A percentile compares a stretch with the other conserved stretches of the same genome.
These are phyloP conservation scores for Colletotrichum paranaense DNA, from an alignment of 2,329 filamentous ascomycete species.

Conservation along the genomic window DNA sequence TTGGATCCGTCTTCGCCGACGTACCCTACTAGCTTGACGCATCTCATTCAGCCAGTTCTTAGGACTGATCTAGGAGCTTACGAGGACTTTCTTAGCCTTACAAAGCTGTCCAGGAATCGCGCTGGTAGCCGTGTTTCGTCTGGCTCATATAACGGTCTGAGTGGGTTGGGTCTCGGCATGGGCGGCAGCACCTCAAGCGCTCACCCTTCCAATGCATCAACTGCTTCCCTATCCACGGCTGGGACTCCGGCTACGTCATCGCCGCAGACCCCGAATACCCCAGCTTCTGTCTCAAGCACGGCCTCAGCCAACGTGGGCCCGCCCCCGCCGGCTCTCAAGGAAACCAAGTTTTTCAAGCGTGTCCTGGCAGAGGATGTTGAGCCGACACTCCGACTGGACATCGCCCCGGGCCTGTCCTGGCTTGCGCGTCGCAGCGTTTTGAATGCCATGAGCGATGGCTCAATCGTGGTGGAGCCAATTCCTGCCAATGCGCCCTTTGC, in stretches of 20 bases:
- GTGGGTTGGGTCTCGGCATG: conserved; percentile 56
- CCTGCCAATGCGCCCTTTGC: conserved; percentile 67
- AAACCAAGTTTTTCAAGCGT: conserved; percentile 94
- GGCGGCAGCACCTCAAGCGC: conserved; percentile 59
- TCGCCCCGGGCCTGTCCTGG: conserved; percentile 92
- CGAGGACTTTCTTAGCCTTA: conserved; percentile 84
- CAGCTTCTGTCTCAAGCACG: conserved; percentile 62
- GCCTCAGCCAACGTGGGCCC: conserved; percentile 49
- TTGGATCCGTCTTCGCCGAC: conserved; percentile 62
- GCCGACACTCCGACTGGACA: conserved; percentile 89
- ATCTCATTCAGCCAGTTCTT: conserved; percentile 85
- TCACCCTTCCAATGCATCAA: conserved; percentile 68
- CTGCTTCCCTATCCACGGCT: conserved; percentile 65
- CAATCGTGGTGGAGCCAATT: conserved; percentile 89
- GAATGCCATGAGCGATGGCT: conserved; percentile 84
- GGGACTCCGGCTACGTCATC: conserved; percentile 62
- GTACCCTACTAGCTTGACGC: conserved; percentile 78
- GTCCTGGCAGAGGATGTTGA: conserved; percentile 91
- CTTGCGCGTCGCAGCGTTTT: conserved; percentile 88
- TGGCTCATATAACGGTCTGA: conserved; percentile 69
- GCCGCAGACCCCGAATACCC: conserved; percentile 69
- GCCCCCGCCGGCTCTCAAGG: conserved; percentile 76
- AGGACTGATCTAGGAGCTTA: conserved; percentile 85
- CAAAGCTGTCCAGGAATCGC: conserved; percentile 74
- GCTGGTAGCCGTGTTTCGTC: conserved; percentile 74